Base-by-base conservation (phyloP, 2,329 filamentous ascomycete species). In the Ambrosiella cleistominuta region DNA sequence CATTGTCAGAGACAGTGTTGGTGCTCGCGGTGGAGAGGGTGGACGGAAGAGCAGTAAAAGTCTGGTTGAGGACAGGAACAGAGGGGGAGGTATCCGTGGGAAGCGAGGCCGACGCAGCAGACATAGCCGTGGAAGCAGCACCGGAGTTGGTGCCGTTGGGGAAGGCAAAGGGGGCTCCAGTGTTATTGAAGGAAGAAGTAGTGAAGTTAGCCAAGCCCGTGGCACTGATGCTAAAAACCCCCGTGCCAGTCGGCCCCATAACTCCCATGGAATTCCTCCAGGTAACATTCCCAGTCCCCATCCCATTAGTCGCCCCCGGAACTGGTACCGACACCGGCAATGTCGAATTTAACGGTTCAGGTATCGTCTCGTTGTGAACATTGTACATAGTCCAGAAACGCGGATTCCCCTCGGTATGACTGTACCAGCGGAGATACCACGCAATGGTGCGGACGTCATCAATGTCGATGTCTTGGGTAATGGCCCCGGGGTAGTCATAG, bases 381-480 rank as follows among this genome's bases (percentile, higher is more conserved):
- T 49, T 58, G 56, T 60, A 60, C 59, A 60, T 60, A 15, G 59
- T 60, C 59, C 59, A 60, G 51, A 60, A 60, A n/a, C 52, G 56
- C 11, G 59, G 59, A 11, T 57, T 60, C 19, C 56, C 51, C 15
- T 56, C 50, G 13, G 50, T 50, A 13, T 60, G 59, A 8, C 56
- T 55, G 56, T 60, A 60, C 56, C 56, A 60, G 40, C 59, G 59
- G 52, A 60, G 56, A 52, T 61, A 61, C 59, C 59, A 61, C 3
- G 59, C 44, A 37, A 61, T 61, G 13, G 59, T 61, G 45, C 54
- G 56, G 38, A 61, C 37, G 40, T 61, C 59, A n/a, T 54, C 45
- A 17, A 61, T 36, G 35, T 61, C 53, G 1, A 61, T 50, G 47
- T 58, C 50, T 36, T 61, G 59, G 17, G 39, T 56, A 27, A 40